Evolutionary conservation across 495 filamentous ascomycete genomes (phyloP).

Genomic region (Aspergillus wentii): DNA sequence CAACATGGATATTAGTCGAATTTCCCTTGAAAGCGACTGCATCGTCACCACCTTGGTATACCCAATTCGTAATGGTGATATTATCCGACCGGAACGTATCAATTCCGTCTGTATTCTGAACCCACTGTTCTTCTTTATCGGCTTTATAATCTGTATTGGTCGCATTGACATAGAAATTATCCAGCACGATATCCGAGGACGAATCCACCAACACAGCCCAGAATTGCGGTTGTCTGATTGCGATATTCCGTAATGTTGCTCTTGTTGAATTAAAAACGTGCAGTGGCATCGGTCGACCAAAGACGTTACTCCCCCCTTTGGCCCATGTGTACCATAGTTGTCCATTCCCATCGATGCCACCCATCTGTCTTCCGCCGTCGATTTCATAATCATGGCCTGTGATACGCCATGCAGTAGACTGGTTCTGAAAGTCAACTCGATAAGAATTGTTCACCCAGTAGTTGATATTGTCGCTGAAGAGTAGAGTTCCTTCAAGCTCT

Average conservation of each 20-base stretch:
- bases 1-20: conserved; percentile 32
- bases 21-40: conserved; percentile 33
- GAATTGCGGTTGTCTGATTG: conserved; percentile 40
- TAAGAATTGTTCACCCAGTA: conserved; percentile 43
- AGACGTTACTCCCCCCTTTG: conserved; percentile 29
- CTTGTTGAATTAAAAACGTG: conserved; percentile 3
- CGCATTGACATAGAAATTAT: conserved; percentile 41
- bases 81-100: conserved; percentile 30
- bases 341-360: conserved; percentile 44
- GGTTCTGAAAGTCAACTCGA: conserved; percentile 41
- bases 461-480: conserved; percentile 34
- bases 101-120: conserved; percentile 37
- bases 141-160: conserved; percentile 17
- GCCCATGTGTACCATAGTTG: conserved; percentile 39
- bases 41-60: conserved; percentile 32
- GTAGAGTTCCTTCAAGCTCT: conserved; percentile 27
- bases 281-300: conserved; percentile 33
- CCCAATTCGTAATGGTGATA: conserved; percentile 25
- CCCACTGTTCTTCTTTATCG: conserved; percentile 9
- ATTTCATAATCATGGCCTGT: conserved; percentile 38
- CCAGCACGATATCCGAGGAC: conserved; percentile 28
- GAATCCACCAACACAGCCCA: conserved; percentile 38
- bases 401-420: conserved; percentile 40
- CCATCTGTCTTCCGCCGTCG: conserved; percentile 28
- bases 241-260: background rate